Evolutionary conservation across 2,329 filamentous ascomycete genomes (phyloP).

Genomic region (Hymenoscyphus salicellus): DNA sequence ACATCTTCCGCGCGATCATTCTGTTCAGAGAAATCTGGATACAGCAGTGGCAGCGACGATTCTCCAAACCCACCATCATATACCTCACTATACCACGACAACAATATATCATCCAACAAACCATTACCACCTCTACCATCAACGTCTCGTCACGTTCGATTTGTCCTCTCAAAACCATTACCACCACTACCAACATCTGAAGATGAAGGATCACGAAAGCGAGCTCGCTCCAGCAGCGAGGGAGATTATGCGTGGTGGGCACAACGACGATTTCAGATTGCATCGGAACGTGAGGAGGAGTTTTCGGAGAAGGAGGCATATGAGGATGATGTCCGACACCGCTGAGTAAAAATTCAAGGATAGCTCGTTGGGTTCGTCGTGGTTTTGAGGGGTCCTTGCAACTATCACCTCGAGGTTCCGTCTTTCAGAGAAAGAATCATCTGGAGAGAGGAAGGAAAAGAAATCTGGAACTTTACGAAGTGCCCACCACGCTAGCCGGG

Average conservation of each 20-base stretch:
- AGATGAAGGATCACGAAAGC: neutral
- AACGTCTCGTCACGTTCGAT: constrained; percentile 2
- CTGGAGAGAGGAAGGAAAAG: neutral
- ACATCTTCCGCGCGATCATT: neutral
- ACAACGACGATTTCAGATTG: neutral
- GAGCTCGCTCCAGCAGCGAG: neutral
- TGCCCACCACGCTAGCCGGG: constrained; percentile 8
- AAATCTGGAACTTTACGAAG: constrained; percentile 2
- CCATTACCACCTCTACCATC: constrained; percentile 2
- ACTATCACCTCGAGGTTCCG: constrained; percentile 11
- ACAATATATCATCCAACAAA: constrained; percentile 1
- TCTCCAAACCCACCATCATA: neutral
- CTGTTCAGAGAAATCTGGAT: constrained; percentile 4
- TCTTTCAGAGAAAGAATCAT: constrained; percentile 3
- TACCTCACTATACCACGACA: neutral
- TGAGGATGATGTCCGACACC: constrained; percentile 9
- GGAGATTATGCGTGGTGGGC: constrained; percentile 12
- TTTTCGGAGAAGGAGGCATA: constrained; percentile 11
- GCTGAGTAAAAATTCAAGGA: constrained; percentile 14
- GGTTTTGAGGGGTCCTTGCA: constrained; percentile 10
- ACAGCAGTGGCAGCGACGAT: neutral
- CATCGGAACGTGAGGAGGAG: neutral
- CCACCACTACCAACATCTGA: neutral
- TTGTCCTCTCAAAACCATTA: constrained; percentile 4
- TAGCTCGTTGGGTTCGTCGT: constrained; percentile 10